phyloP scores from a whole-genome alignment of 2,329 filamentous ascomycete genomes.

The Epichloe sylvatica region DNA sequence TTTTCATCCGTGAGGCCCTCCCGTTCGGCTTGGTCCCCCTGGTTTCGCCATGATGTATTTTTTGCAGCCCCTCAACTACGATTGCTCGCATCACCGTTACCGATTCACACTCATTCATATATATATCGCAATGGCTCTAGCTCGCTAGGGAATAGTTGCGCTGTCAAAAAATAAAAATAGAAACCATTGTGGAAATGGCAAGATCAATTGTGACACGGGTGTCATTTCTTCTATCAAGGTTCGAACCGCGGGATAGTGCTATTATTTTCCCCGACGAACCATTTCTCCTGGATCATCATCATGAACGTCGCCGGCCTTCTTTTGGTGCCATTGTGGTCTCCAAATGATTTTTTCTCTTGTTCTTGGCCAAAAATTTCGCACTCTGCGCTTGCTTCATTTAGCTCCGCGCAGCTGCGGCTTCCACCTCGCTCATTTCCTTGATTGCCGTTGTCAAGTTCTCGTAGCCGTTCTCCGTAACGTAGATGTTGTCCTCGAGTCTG shows the following conservation, averaged over 20 bases:
- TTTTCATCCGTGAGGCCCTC: too few relatives aligned
- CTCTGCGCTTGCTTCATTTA: neutral
- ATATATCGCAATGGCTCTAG: too few relatives aligned
- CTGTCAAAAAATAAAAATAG: too few relatives aligned
- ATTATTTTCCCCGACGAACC: neutral
- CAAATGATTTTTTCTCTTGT: neutral
- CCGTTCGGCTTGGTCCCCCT: too few relatives aligned
- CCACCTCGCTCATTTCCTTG: conserved; percentile 51
- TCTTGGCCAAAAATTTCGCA: neutral
- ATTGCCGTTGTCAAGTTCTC: conserved; percentile 61
- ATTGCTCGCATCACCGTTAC: too few relatives aligned
- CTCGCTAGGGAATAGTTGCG: too few relatives aligned
- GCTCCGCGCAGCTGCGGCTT: conserved; percentile 19
- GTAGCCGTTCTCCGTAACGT: conserved; percentile 54
- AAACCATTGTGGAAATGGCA: too few relatives aligned
- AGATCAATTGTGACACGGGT: neutral
- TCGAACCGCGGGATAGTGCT: neutral
- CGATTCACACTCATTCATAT: too few relatives aligned
- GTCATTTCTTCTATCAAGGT: neutral
- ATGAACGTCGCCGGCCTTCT: too few relatives aligned
- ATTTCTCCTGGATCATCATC: neutral
- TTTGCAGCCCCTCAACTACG: too few relatives aligned
- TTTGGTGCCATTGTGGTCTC: too few relatives aligned
- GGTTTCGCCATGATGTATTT: too few relatives aligned
- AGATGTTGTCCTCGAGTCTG: conserved; percentile 55